Evolutionary conservation across 768 basidiomycete species (phyloP).

Genomic region (Termitomyces sp.): DNA sequence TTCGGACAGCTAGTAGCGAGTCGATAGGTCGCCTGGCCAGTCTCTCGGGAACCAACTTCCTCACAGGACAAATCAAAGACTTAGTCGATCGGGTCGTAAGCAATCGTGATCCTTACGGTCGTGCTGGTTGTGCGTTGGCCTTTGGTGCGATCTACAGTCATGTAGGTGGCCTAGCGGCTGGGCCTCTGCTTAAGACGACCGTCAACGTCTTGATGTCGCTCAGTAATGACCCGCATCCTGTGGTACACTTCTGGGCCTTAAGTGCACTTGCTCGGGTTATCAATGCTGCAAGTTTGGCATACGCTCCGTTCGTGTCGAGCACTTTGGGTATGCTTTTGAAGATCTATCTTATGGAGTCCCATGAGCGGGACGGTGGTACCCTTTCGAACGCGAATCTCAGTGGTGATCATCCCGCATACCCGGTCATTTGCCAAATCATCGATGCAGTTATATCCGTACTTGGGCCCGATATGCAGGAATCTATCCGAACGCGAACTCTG

Average conservation of each 20-base stretch:
- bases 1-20: constrained; percentile 82
- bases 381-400: constrained; percentile 79
- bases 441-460: constrained; percentile 92
- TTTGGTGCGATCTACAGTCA: constrained; percentile 90
- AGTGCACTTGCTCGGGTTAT: constrained; percentile 84
- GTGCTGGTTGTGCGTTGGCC: constrained; percentile 91
- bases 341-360: constrained; percentile 84
- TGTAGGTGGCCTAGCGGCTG: constrained; percentile 93
- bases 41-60: constrained; percentile 77
- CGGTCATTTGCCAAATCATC: constrained; percentile 86
- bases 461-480: constrained; percentile 94
- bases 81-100: constrained; percentile 92
- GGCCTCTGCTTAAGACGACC: constrained; percentile 91
- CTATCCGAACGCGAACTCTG: constrained; percentile 70
- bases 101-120: constrained; percentile 88
- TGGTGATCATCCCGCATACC: constrained; percentile 90
- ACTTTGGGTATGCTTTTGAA: constrained; percentile 90
- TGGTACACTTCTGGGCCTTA: constrained; percentile 93
- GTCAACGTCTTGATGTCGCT: constrained; percentile 95
- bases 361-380: constrained; percentile 90
- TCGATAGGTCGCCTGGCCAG: constrained; percentile 84
- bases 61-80: constrained; percentile 83
- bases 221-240: constrained; percentile 92
- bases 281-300: constrained; percentile 88
- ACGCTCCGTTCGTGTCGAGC: constrained; percentile 82